These are phyloP conservation scores for Styphnolobium japonicum DNA, from an alignment of 306 rosid species.

Conservation along the genomic window DNA sequence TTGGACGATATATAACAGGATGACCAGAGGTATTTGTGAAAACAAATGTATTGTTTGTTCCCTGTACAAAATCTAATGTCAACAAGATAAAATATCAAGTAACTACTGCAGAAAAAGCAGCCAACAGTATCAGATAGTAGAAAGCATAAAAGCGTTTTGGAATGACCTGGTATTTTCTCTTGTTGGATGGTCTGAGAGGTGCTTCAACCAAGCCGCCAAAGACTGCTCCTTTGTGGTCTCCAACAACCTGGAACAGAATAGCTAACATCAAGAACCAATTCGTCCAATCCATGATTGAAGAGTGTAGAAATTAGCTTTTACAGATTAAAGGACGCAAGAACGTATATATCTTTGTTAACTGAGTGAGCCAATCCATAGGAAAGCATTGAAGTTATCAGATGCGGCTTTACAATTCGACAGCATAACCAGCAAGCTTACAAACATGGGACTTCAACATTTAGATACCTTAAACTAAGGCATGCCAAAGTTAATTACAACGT, in stretches of 20 bases:
- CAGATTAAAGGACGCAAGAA: slow-evolving; percentile 1
- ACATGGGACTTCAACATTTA: not conserved
- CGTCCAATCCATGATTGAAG: not conserved
- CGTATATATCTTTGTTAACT: not conserved
- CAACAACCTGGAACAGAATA: slow-evolving; percentile 68
- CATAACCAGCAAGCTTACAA: not conserved
- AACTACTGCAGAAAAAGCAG: slow-evolving; percentile 14
- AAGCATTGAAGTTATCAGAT: not conserved
- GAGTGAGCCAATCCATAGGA: not conserved
- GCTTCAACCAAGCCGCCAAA: slow-evolving; percentile 97
- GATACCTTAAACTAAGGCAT: not conserved
- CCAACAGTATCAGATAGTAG: not conserved
- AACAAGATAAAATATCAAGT: slow-evolving; percentile 1
- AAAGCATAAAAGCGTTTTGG: slow-evolving; percentile 12
- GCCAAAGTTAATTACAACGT: not conserved
- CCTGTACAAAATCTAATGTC: slow-evolving; percentile 57
- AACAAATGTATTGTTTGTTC: slow-evolving; percentile 82
- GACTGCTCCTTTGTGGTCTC: slow-evolving; percentile 86
- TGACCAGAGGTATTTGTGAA: slow-evolving; percentile 67
- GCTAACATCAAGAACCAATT: slow-evolving; percentile 11
- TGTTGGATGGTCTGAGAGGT: slow-evolving; percentile 70
- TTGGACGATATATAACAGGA: slow-evolving; percentile 78
- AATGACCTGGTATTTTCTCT: slow-evolving; percentile 82
- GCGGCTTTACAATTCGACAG: not conserved
- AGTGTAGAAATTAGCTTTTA: not conserved